Evolutionary conservation across 2,329 filamentous ascomycete genomes (phyloP), one percentile per base, ranked within the genome.

Genomic region (Diaporthe destruens): DNA sequence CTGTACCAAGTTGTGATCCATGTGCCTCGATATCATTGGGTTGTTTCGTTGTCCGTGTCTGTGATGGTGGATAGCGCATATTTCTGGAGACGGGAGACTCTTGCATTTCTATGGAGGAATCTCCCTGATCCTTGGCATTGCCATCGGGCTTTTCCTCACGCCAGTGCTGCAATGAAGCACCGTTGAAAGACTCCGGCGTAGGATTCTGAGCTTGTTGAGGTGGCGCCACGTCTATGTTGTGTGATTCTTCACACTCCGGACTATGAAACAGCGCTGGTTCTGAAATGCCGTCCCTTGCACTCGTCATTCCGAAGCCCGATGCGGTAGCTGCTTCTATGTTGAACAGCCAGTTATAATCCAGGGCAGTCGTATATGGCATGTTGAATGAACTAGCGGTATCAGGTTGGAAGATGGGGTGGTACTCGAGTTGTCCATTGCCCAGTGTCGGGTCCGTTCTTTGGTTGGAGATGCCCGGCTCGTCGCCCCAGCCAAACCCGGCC

Each of bases 381-480:
- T 91, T 91, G 77, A 91, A 91, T 0, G 89, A 90, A 76, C 86
- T 89, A 39, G 89, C 89, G 77, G 89, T 91, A 76, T 91, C 89
- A 56, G 89, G 85, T 71, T 87, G 87, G 76, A 91, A 90, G 44
- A 87, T 84, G 66, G 90, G 86, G 67, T 88, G 86, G 75, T 86
- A 87, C 42, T 74, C 20, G 81, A 80, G 23, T 80, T 77, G 79
- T 80, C 78, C 42, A 71, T 74, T 56, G 32, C 75, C 79, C 75
- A 74, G 76, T 49, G 74, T 78, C 75, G 61, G 75, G 56, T 72
- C 76, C n/a, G 56, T 12, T 20, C 49, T 39, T 39, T 47, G 9
- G 11, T 32, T 54, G 9, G 69, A 16, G n/a, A 55, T 57, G 16
- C 12, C 23, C 44, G 72, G 63, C 34, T 59, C 61, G 9, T 54